Evolutionary conservation across 768 basidiomycete genomes (phyloP).

Genomic region (Dentipellis fragilis): DNA sequence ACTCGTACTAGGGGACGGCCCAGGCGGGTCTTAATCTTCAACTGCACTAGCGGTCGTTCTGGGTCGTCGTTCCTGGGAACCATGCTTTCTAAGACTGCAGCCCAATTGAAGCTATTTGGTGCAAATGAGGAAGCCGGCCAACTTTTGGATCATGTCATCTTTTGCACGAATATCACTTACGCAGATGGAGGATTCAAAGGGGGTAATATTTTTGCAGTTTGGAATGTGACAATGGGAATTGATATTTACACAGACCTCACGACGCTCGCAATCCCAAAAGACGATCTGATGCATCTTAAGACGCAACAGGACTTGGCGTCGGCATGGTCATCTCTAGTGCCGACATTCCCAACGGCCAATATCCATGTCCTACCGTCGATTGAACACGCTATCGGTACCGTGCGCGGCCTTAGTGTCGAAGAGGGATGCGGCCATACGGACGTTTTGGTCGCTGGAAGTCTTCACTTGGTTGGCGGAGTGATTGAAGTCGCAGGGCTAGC

Average conservation of each 20-base stretch:
- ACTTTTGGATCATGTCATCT: constrained; percentile 82
- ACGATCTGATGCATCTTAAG: constrained; percentile 55
- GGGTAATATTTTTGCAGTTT: constrained; percentile 38
- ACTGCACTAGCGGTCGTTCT: constrained; percentile 87
- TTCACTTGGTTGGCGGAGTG: constrained; percentile 89
- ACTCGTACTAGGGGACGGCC: constrained; percentile 18
- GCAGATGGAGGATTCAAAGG: constrained; percentile 83
- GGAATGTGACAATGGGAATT: neutral
- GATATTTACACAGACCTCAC: constrained; percentile 55
- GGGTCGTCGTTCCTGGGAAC: constrained; percentile 59
- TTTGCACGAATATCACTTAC: constrained; percentile 96
- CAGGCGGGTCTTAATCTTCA: constrained; percentile 74
- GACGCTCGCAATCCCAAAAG: constrained; percentile 49
- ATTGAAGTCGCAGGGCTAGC: constrained; percentile 84
- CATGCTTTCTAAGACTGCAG: constrained; percentile 41
- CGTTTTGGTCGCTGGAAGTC: constrained; percentile 84
- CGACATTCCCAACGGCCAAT: constrained; percentile 46
- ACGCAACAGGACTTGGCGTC: constrained; percentile 68
- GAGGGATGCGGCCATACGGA: constrained; percentile 26
- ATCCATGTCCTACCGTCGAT: constrained; percentile 82
- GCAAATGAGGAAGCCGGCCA: constrained; percentile 25
- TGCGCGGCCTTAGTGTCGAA: constrained; percentile 30
- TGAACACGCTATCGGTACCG: constrained; percentile 72
- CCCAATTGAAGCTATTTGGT: constrained; percentile 33
- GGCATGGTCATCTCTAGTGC: constrained; percentile 60